These are phyloP conservation scores for Flueggea neowawraea DNA, from an alignment of 441 rosid genomes.

Conservation along the genomic window DNA sequence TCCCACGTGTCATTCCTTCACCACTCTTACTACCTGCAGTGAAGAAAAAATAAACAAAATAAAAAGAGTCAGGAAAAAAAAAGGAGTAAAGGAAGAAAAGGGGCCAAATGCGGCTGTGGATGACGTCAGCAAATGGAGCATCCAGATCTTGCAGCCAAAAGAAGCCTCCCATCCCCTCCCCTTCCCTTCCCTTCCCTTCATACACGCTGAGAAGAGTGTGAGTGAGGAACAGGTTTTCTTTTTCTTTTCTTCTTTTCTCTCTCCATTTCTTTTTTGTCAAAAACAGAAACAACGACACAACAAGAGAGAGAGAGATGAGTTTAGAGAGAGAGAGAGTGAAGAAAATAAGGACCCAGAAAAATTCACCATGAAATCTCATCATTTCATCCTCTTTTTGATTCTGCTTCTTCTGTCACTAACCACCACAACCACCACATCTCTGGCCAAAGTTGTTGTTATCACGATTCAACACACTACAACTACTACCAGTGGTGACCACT, in stretches of 20 bases:
- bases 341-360: conserved; percentile 25
- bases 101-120: too few relatives aligned
- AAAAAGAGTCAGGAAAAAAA: neutral
- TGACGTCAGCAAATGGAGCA: conserved; percentile 52
- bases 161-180: too few relatives aligned
- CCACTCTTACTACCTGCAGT: too few relatives aligned
- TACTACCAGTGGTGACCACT: neutral
- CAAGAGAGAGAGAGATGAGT: conserved; percentile 36
- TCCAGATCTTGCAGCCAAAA: conserved; percentile 73
- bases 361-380: conserved; percentile 53
- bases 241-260: neutral
- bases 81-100: neutral
- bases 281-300: neutral
- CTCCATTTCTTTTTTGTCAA: neutral
- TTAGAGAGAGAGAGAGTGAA: conserved; percentile 22
- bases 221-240: neutral
- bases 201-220: conserved; percentile 4
- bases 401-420: conserved; percentile 11
- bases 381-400: conserved; percentile 24
- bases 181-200: too few relatives aligned
- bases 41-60: neutral
- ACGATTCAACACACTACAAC: conserved; percentile 1
- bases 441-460: conserved; percentile 1
- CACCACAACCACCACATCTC: neutral
- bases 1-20: conserved; percentile 20